Base-by-base conservation (phyloP, 73 alveolate species). In the Symbiodinium pilosum region DNA sequence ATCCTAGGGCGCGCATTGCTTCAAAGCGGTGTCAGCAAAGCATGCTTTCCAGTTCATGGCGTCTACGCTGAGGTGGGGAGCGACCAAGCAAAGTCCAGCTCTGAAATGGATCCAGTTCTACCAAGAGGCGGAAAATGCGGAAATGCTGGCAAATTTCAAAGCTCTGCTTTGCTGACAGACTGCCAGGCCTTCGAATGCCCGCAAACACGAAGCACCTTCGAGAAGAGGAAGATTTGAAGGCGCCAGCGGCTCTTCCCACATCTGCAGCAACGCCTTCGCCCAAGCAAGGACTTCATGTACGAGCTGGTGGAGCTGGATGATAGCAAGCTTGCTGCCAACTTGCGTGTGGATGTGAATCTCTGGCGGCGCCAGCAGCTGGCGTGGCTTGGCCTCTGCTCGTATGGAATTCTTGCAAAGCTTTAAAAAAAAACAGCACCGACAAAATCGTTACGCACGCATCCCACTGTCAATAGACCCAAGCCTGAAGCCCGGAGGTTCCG, bases 311-410 rank as follows among this genome's bases (percentile, higher is more conserved):
- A 91, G 77, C 84, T 91, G 59, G 89, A 42, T 36, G 97, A 91
- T 91, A 69, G 77, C 56, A 71, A 91, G 77, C 89, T 91, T 43
- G 88, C 87, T 2, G 77, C 71, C 34, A 68, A 43, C 64, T 59
- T 91, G 39, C 87, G 88, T 16, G 75, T 91, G 32, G 97, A 91
- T 42, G 97, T 91, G 81, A 91, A 91, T 43, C 88, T 91, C 44
- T 91, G 97, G 97, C 77, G 97, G 24, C 44, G 97, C 38, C 97
- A 69, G 34, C 97, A 91, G 81, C 84, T 91, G 30, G 86, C 30
- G 86, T n/a, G 81, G 34, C 81, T 64, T 24, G 81, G n/a, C n/a
- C n/a, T n/a, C n/a, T n/a, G n/a, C n/a, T n/a, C n/a, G n/a, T n/a
- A n/a, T n/a, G n/a, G n/a, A n/a, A n/a, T n/a, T n/a, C n/a, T n/a